A percentile compares a stretch with the other conserved stretches of the same genome.
These are phyloP conservation scores for Nicotiana otophora DNA, from an alignment of 257 asterid species.

Conservation along the genomic window DNA sequence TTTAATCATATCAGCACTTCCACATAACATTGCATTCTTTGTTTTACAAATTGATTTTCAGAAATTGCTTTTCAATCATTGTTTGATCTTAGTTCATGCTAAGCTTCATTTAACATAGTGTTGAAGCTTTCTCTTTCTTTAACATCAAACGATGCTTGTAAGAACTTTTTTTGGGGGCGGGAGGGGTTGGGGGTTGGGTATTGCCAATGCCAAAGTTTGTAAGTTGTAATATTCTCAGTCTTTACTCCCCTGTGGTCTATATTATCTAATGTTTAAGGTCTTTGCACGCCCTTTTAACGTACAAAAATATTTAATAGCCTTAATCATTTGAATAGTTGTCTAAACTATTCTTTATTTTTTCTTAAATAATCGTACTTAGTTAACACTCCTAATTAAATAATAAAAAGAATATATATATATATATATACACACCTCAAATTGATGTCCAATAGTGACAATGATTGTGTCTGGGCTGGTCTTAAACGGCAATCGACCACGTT, in stretches of 20 bases:
- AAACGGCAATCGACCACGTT: constrained; percentile 17
- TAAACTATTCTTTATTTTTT: too few species aligned
- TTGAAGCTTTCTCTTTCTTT: too few species aligned
- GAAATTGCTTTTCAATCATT: neutral
- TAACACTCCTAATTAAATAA: neutral
- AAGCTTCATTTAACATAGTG: neutral
- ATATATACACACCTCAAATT: constrained; percentile 50
- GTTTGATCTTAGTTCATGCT: neutral
- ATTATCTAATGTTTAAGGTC: neutral
- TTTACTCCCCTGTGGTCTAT: neutral
- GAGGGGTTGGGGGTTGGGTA: too few species aligned
- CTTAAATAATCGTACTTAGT: too few species aligned
- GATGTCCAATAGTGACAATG: constrained; percentile 35
- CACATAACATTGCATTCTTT: neutral
- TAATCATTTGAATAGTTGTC: neutral
- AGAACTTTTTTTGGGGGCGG: too few species aligned
- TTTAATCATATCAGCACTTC: neutral
- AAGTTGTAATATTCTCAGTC: too few species aligned
- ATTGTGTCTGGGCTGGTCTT: constrained; percentile 25
- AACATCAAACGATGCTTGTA: neutral
- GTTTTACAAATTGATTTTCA: too few species aligned
- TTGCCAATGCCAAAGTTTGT: too few species aligned
- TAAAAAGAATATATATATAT: too few species aligned
- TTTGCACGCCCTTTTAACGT: neutral
- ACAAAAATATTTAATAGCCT: neutral